These are phyloP conservation scores for Aspergillus ochraceus DNA, from an alignment of 2,329 filamentous ascomycete genomes.

Conservation along the genomic window DNA sequence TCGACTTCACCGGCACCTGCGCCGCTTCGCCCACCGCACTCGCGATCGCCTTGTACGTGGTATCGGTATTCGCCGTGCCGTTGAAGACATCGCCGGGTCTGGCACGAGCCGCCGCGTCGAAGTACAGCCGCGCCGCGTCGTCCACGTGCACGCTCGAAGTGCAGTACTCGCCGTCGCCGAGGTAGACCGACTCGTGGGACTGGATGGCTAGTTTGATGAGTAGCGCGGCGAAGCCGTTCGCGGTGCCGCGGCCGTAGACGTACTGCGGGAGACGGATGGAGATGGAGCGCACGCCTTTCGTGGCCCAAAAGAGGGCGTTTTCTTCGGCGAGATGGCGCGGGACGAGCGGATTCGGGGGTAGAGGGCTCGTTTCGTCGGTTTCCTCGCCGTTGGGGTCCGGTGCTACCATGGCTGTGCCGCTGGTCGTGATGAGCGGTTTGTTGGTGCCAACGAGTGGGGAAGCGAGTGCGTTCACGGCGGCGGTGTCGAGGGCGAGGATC, in stretches of 20 bases:
- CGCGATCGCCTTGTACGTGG: conserved; percentile 22
- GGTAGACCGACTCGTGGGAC: conserved; percentile 33
- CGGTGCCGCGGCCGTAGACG: conserved; percentile 33
- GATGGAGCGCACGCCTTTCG: conserved; percentile 33
- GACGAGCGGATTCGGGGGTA: conserved; percentile 15
- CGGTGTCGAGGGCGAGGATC: conserved; percentile 30
- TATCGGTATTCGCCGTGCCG: conserved; percentile 37
- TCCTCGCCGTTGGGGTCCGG: conserved; percentile 31
- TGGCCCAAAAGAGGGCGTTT: conserved; percentile 17
- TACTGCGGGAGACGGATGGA: conserved; percentile 42
- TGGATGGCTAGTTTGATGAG: conserved; percentile 25
- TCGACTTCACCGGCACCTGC: conserved; percentile 31
- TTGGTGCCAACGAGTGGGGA: conserved; percentile 31
- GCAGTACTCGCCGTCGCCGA: conserved; percentile 37
- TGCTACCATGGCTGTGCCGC: conserved; percentile 35
- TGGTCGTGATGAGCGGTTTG: conserved; percentile 39
- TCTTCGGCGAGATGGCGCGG: conserved; percentile 26
- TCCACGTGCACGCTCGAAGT: conserved; percentile 40
- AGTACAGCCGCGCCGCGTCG: conserved; percentile 41
- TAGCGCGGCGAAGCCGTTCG: conserved; percentile 26
- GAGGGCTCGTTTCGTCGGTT: conserved; percentile 22
- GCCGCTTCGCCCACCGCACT: conserved; percentile 35
- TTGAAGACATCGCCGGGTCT: conserved; percentile 37
- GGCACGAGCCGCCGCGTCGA: conserved; percentile 42
- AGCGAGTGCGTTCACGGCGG: conserved; percentile 40